phyloP scores from a whole-genome alignment of 2,329 filamentous ascomycete genomes.

The Elsinoe fawcettii region DNA sequence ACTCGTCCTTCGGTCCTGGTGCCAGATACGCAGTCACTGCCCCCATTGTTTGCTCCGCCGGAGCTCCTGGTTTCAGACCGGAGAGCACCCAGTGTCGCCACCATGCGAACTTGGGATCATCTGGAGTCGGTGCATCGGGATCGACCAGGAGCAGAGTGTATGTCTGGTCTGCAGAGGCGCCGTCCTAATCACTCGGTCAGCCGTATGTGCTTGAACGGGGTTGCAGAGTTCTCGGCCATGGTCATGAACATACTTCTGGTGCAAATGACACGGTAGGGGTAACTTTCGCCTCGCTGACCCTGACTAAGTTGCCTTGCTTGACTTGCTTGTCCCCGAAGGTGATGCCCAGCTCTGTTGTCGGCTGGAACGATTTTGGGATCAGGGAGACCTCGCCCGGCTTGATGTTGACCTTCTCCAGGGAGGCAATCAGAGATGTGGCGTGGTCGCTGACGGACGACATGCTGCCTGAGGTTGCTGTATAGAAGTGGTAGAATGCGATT shows the following conservation, averaged over 20 bases:
- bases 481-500: background rate
- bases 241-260: background rate
- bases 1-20: constrained; percentile 31
- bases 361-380: constrained; percentile 1
- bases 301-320: constrained; percentile 1
- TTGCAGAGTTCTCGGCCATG: background rate
- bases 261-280: constrained; percentile 2
- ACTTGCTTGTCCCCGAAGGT: constrained; percentile 11
- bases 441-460: background rate
- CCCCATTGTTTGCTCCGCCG: constrained; percentile 18
- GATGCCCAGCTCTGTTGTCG: constrained; percentile 1
- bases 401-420: background rate
- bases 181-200: background rate
- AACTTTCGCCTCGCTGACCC: constrained; percentile 2
- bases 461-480: background rate
- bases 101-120: constrained; percentile 48
- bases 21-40: constrained; percentile 29
- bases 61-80: constrained; percentile 10
- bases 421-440: background rate
- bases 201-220: background rate
- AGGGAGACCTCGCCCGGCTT: constrained; percentile 6
- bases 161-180: constrained; percentile 14
- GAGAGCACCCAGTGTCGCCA: constrained; percentile 49
- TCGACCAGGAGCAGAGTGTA: constrained; percentile 47
- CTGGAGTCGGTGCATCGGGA: constrained; percentile 49